Evolutionary conservation across 202 grass and related monocot genomes (phyloP).

Genomic region (Eragrostis tef): DNA sequence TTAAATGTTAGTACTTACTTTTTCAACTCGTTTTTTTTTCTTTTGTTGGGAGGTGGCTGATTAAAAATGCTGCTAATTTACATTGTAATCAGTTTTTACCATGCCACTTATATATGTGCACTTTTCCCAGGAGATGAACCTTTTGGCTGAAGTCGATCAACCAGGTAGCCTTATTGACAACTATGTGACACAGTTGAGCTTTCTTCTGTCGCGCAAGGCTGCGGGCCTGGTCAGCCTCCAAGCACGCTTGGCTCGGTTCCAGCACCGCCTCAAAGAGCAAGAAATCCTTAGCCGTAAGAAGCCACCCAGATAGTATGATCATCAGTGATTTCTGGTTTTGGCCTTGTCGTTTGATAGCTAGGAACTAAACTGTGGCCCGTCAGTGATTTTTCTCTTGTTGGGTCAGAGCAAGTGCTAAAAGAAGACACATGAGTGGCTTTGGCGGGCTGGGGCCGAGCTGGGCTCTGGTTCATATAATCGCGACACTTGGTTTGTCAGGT

Average conservation of each 20-base stretch:
- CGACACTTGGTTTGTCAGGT: conserved; percentile 33
- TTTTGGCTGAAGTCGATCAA: conserved; percentile 96
- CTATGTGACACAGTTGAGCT: conserved; percentile 86
- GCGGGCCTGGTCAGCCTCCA: conserved; percentile 91
- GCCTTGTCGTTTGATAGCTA: background rate
- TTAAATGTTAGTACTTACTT: background rate
- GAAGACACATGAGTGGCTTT: conserved; percentile 22
- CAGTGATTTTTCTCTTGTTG: background rate
- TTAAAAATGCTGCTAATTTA: conserved; percentile 5
- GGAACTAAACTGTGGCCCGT: conserved; percentile 19
- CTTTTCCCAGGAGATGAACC: conserved; percentile 90
- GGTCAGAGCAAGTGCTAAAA: conserved; percentile 25
- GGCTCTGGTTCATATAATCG: conserved; percentile 25
- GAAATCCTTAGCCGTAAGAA: conserved; percentile 97
- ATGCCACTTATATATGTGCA: conserved; percentile 35
- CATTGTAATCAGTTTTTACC: background rate
- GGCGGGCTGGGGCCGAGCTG: background rate
- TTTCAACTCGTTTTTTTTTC: conserved; percentile 4
- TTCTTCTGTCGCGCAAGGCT: conserved; percentile 87
- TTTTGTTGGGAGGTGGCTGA: background rate
- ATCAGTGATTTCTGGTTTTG: background rate
- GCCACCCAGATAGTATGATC: conserved; percentile 49
- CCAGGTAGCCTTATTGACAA: conserved; percentile 95
- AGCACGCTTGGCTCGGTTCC: conserved; percentile 82
- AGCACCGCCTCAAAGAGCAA: conserved; percentile 94